Percentiles rank a stretch among this genome's conserved stretches.
phyloP scores from a whole-genome alignment of 495 filamentous ascomycete genomes.

The Hyaloscypha bicolor region DNA sequence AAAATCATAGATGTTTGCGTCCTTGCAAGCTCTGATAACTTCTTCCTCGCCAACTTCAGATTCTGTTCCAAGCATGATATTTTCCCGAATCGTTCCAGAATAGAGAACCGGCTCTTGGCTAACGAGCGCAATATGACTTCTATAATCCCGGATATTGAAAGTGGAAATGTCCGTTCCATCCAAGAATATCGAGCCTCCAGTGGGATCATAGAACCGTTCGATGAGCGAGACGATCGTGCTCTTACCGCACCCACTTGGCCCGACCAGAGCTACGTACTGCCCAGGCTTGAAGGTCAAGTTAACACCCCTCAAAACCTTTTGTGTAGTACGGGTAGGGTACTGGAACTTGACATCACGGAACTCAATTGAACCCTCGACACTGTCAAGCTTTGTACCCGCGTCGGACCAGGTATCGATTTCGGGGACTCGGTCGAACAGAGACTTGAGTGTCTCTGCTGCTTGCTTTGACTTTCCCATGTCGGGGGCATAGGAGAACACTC shows the following conservation, averaged over 20 bases:
- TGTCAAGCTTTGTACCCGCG: background rate
- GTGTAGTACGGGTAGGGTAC: slow-evolving; percentile 55
- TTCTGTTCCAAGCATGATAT: slow-evolving; percentile 64
- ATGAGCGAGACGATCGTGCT: slow-evolving; percentile 55
- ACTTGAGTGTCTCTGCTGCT: slow-evolving; percentile 71
- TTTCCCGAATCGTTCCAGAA: slow-evolving; percentile 54
- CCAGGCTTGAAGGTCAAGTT: slow-evolving; percentile 56
- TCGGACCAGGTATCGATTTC: slow-evolving; percentile 73
- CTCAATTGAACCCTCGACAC: slow-evolving; percentile 19
- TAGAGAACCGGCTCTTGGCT: slow-evolving; percentile 81
- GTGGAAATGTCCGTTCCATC: slow-evolving; percentile 71
- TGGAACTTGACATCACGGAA: slow-evolving; percentile 35
- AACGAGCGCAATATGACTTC: slow-evolving; percentile 72
- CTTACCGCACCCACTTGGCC: slow-evolving; percentile 59
- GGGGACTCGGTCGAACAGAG: slow-evolving; percentile 71
- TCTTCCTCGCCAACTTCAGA: slow-evolving; percentile 58
- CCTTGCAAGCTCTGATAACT: slow-evolving; percentile 8
- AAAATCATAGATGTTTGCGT: slow-evolving; percentile 41
- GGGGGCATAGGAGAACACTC: slow-evolving; percentile 54
- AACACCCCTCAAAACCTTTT: slow-evolving; percentile 53
- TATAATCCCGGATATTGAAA: slow-evolving; percentile 72
- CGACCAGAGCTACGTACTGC: slow-evolving; percentile 55
- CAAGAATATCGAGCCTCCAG: slow-evolving; percentile 64
- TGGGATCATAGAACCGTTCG: slow-evolving; percentile 55
- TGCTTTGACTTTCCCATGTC: slow-evolving; percentile 79